phyloP scores from a whole-genome alignment of 441 rosid genomes.

The Theobroma grandiflorum region DNA sequence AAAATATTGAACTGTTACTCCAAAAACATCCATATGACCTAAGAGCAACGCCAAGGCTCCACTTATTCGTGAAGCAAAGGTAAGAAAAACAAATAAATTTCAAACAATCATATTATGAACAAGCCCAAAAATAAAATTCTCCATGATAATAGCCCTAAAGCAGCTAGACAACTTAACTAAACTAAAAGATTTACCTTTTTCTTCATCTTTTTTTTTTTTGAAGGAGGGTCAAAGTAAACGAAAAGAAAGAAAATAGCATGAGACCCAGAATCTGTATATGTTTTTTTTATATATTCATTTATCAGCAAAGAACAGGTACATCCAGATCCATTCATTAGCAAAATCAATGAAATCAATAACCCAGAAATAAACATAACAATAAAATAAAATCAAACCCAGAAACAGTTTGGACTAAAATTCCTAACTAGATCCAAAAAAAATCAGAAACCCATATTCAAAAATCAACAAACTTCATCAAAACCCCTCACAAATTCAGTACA shows the following conservation, averaged over 20 bases:
- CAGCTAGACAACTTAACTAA: neutral
- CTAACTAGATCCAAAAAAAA: neutral
- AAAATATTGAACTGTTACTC: neutral
- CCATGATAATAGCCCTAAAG: neutral
- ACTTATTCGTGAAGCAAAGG: neutral
- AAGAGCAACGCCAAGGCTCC: neutral
- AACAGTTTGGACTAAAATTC: neutral
- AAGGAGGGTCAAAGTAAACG: neutral
- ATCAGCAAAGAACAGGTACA: neutral
- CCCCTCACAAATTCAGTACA: neutral
- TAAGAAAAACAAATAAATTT: neutral
- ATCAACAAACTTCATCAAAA: neutral
- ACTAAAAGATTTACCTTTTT: neutral
- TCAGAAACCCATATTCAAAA: constrained; percentile 17
- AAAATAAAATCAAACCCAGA: neutral
- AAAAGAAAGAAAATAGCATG: neutral
- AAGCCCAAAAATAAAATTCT: neutral
- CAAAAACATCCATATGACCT: neutral
- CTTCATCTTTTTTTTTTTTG: neutral
- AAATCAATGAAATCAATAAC: constrained; percentile 18
- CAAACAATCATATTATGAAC: neutral
- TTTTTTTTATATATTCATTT: neutral
- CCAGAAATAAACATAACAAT: neutral
- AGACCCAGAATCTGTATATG: neutral
- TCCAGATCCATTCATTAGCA: constrained; percentile 10